Evolutionary conservation across 768 basidiomycete genomes (phyloP), one percentile per base, ranked within the genome.

Genomic region (Leucosporidium scottii): DNA sequence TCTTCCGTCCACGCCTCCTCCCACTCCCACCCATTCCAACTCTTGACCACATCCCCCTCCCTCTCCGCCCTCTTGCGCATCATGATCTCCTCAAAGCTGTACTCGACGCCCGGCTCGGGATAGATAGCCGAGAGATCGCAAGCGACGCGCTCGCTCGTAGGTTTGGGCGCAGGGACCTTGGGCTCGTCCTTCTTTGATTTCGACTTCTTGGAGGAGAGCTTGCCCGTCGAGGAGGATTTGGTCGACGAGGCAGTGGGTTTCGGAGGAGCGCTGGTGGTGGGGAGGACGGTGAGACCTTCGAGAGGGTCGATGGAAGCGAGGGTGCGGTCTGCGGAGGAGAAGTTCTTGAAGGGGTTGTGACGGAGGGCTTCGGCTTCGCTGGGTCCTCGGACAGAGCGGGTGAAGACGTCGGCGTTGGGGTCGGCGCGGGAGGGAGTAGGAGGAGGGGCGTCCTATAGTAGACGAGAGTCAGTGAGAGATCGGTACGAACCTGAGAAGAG

Each of bases 51-150:
- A 3, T 50, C 27, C 17, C 53, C 23, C n/a, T 66, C 65, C 55
- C 50, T 47, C 30, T 36, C 57, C 10, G 17, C 23, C 36, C 66
- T 20, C 23, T 53, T 10, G 9, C 39, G 36, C 28, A 64, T 58
- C 88, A 86, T 86, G 76, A 87, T 86, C 65, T 87, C 85, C 59
- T 85, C 81, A 66, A 90, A 83, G 18, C 86, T 86, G 76, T 85
- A 88, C 77, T 86, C 84, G 78, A 83, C 85, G 75, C 85, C 80
- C 4, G 86, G 80, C 81, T 66, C 90, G 76, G 28, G 85, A 84
- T 72, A 93, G 78, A 78, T 88, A 85, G 28, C 88, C n/a, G 34
- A n/a, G 1, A 74, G 39, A 25, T 67, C 50, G 60, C 65, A 70
- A 2, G 73, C 68, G 48, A 74, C 67, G 23, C 58, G 62, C 39